Conservation (phyloP, 108 stramenopile genomes). For the Schizochytrium sp. region DNA sequence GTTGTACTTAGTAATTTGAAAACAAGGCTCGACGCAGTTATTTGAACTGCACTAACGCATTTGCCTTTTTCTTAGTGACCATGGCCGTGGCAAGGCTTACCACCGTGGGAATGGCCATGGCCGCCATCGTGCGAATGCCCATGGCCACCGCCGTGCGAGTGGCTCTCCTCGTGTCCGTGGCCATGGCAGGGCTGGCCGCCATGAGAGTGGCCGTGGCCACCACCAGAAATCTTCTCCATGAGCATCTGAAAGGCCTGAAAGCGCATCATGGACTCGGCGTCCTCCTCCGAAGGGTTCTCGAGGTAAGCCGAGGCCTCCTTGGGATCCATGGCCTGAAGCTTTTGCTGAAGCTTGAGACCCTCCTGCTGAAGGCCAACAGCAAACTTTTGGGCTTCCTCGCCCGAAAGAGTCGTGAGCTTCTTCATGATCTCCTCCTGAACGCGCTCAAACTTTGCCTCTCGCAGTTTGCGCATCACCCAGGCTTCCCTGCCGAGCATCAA, state of each 20-base stretch:
- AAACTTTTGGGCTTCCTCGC: neutral
- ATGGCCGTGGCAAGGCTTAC: constrained; percentile 15
- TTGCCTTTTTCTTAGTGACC: neutral
- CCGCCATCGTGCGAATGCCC: neutral
- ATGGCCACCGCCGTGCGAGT: neutral
- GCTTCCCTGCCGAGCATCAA: neutral
- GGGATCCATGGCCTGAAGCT: neutral
- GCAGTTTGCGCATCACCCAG: neutral
- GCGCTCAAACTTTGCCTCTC: neutral
- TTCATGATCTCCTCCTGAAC: neutral
- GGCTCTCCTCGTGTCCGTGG: neutral
- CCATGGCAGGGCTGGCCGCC: neutral
- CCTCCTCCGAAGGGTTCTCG: neutral
- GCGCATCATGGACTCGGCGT: neutral
- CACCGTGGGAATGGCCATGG: neutral
- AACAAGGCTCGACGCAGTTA: no score
- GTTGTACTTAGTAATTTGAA: no score
- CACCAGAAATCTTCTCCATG: neutral
- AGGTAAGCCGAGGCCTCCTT: neutral
- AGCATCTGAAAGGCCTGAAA: neutral
- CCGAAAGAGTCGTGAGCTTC: neutral
- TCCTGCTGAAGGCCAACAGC: neutral
- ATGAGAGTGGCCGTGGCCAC: neutral
- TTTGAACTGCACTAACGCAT: no score
- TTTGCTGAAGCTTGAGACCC: neutral